phyloP scores from a whole-genome alignment of 805 yeast species.

The Cyberlindnera euphorbiiphila region DNA sequence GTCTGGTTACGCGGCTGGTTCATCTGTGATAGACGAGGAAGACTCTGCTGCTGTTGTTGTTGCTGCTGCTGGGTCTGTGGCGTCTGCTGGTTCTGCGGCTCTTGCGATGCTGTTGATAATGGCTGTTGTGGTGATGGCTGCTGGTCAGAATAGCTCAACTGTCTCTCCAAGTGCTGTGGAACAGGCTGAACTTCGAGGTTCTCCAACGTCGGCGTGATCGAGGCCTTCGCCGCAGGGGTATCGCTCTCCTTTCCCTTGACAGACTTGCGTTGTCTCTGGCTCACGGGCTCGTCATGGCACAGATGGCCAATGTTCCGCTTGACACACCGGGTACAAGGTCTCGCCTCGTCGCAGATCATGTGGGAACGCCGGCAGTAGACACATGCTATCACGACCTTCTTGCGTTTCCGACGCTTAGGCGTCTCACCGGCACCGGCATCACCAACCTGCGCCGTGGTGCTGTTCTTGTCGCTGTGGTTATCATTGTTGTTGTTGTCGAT shows the following conservation, averaged over 20 bases:
- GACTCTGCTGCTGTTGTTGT: constrained; percentile 3
- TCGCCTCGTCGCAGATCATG: constrained; percentile 85
- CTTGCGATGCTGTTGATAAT: constrained; percentile 4
- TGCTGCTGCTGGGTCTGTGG: constrained; percentile 6
- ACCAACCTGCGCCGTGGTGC: not conserved
- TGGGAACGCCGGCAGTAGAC: constrained; percentile 90
- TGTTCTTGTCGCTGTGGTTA: constrained; percentile 1
- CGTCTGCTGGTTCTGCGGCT: not conserved
- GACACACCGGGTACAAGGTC: constrained; percentile 76
- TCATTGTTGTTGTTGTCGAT: not conserved
- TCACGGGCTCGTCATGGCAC: constrained; percentile 42
- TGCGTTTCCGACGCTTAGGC: constrained; percentile 43
- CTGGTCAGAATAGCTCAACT: constrained; percentile 6
- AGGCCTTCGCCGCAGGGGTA: too few relatives aligned
- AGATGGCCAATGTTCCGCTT: constrained; percentile 85
- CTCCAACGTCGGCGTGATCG: too few relatives aligned
- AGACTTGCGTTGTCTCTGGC: constrained; percentile 23
- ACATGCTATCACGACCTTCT: constrained; percentile 55
- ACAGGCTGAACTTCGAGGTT: constrained; percentile 20
- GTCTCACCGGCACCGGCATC: constrained; percentile 9
- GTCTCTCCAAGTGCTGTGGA: constrained; percentile 22
- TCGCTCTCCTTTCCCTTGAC: constrained; percentile 14
- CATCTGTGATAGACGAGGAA: not conserved
- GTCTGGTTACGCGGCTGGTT: too few relatives aligned
- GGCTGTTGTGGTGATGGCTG: constrained; percentile 1